phyloP scores from a whole-genome alignment of 1,139 yeast genomes.

The Suhomyces maxii region DNA sequence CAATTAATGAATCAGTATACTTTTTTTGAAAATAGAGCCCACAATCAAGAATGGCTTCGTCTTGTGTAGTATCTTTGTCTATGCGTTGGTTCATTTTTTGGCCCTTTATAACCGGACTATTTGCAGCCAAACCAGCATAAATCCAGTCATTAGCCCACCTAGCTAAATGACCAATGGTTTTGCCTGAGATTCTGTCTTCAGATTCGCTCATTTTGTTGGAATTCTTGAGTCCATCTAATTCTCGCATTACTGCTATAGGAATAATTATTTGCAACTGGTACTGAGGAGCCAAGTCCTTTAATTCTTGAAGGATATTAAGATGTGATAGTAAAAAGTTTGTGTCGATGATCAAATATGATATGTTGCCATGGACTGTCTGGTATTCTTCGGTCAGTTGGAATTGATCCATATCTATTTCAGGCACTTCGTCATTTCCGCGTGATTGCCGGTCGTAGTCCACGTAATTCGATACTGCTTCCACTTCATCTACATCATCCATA shows the following conservation, averaged over 20 bases:
- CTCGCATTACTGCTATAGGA: slow-evolving; percentile 70
- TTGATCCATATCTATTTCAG: slow-evolving; percentile 5
- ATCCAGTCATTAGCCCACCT: slow-evolving; percentile 82
- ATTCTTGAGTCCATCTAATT: slow-evolving; percentile 75
- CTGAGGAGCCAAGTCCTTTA: slow-evolving; percentile 38
- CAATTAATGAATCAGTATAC: slow-evolving; percentile 47
- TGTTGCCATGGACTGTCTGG: slow-evolving; percentile 20
- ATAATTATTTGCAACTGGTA: slow-evolving; percentile 57
- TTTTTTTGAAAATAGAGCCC: slow-evolving; percentile 60
- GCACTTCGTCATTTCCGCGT: neutral
- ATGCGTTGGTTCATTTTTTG: slow-evolving; percentile 61
- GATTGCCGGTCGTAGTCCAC: slow-evolving; percentile 17
- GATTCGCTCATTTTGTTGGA: slow-evolving; percentile 22
- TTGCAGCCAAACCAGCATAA: slow-evolving; percentile 56
- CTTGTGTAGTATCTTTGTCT: slow-evolving; percentile 49
- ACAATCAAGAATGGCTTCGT: slow-evolving; percentile 86
- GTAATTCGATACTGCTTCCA: slow-evolving; percentile 45
- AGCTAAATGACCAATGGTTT: slow-evolving; percentile 57
- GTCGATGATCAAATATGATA: slow-evolving; percentile 60
- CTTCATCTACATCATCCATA: slow-evolving; percentile 48
- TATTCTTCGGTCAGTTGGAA: slow-evolving; percentile 7
- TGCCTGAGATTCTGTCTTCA: slow-evolving; percentile 19
- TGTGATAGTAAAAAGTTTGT: slow-evolving; percentile 78
- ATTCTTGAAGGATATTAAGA: slow-evolving; percentile 51
- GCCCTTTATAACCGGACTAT: slow-evolving; percentile 55